phyloP scores from a whole-genome alignment of 805 yeast genomes.

The Sugiyamaella lignohabitans region DNA sequence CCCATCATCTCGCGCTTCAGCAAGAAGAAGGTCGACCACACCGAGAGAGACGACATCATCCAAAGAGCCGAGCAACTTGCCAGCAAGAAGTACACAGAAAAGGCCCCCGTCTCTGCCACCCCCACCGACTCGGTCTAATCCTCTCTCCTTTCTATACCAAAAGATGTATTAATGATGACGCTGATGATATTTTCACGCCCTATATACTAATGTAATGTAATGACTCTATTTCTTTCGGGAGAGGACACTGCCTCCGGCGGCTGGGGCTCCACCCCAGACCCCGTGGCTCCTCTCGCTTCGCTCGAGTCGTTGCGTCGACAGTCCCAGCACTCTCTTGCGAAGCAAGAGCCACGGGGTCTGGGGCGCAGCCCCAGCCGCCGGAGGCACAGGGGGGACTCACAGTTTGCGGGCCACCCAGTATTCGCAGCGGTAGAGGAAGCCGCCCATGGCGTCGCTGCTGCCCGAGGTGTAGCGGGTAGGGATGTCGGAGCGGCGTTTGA shows the following conservation, averaged over 20 bases:
- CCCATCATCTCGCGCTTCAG: slow-evolving; percentile 43
- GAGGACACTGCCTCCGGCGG: too few species aligned
- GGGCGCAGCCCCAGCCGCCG: not conserved
- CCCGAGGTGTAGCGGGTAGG: slow-evolving; percentile 46
- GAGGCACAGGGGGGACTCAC: not conserved
- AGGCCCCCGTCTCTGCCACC: not conserved
- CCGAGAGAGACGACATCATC: slow-evolving; percentile 20
- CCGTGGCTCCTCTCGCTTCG: too few species aligned
- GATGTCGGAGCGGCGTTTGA: slow-evolving; percentile 39
- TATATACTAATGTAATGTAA: not conserved
- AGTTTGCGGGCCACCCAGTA: slow-evolving; percentile 55
- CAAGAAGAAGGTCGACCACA: slow-evolving; percentile 32
- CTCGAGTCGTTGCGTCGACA: too few species aligned
- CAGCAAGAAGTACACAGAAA: slow-evolving; percentile 10
- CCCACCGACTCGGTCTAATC: not conserved
- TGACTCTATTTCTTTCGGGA: not conserved
- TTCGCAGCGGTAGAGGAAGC: slow-evolving; percentile 55
- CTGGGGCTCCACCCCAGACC: too few species aligned
- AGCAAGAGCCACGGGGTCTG: not conserved
- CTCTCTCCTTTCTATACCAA: not conserved
- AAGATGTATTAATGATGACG: not conserved
- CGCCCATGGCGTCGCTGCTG: slow-evolving; percentile 45
- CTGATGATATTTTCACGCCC: not conserved
- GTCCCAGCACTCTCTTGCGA: too few species aligned
- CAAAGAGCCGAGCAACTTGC: slow-evolving; percentile 20